phyloP scores from a whole-genome alignment of 2,329 filamentous ascomycete species.

The Fusarium sp. region DNA sequence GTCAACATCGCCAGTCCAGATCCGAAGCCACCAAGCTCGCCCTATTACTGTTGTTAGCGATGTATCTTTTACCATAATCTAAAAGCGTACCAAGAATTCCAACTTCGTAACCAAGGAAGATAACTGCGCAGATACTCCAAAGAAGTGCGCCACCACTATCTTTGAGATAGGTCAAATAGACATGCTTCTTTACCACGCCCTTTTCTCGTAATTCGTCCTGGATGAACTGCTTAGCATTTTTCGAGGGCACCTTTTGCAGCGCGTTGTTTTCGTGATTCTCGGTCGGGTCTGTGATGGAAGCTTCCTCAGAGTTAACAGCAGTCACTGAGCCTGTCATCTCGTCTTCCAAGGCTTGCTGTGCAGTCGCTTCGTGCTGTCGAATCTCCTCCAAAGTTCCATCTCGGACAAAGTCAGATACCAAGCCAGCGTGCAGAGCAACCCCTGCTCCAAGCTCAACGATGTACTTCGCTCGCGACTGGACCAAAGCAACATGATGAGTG shows the following conservation, averaged over 20 bases:
- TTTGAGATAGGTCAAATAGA: slow-evolving; percentile 77
- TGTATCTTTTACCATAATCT: neutral
- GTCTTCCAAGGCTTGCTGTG: slow-evolving; percentile 61
- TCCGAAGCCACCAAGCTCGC: slow-evolving; percentile 72
- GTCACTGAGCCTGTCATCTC: slow-evolving; percentile 59
- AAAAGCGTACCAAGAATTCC: slow-evolving; percentile 63
- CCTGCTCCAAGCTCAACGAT: slow-evolving; percentile 80
- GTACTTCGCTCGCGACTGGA: slow-evolving; percentile 78
- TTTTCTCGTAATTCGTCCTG: slow-evolving; percentile 80
- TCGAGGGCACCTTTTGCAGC: slow-evolving; percentile 64
- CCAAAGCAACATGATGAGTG: slow-evolving; percentile 82
- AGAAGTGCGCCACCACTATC: slow-evolving; percentile 73
- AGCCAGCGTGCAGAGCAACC: slow-evolving; percentile 71
- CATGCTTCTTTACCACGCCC: slow-evolving; percentile 73
- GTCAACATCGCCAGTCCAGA: slow-evolving; percentile 66
- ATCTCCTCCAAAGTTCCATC: slow-evolving; percentile 69
- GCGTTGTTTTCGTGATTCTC: slow-evolving; percentile 55
- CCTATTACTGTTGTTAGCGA: slow-evolving; percentile 48
- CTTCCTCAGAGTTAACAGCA: slow-evolving; percentile 67
- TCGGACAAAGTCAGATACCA: slow-evolving; percentile 72
- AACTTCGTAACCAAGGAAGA: slow-evolving; percentile 68
- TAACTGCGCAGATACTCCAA: slow-evolving; percentile 66
- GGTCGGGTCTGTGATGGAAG: slow-evolving; percentile 57
- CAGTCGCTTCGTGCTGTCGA: slow-evolving; percentile 66
- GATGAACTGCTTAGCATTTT: slow-evolving; percentile 76